Evolutionary conservation across 2,329 filamentous ascomycete species (phyloP).

Genomic region (Scedosporium apiospermum): DNA sequence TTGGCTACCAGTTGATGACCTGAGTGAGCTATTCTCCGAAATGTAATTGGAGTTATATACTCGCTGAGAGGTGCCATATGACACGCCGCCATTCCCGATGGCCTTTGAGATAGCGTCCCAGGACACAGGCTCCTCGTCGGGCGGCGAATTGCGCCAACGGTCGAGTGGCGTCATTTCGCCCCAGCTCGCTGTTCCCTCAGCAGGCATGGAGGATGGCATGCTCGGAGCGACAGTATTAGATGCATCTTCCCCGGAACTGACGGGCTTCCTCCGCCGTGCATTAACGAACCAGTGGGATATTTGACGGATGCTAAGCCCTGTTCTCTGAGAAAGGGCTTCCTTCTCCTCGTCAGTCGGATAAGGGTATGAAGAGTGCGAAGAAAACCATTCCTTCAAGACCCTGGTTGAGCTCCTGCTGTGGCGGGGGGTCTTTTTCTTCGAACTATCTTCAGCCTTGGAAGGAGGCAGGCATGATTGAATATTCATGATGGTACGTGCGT

Average conservation of each 20-base stretch:
- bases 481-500: neutral
- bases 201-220: constrained; percentile 34
- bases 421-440: neutral
- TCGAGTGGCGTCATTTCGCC: constrained; percentile 11
- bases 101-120: constrained; percentile 14
- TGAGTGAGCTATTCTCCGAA: constrained; percentile 13
- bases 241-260: constrained; percentile 20
- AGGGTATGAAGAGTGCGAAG: constrained; percentile 50
- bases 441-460: neutral
- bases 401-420: constrained; percentile 20
- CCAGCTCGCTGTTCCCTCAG: constrained; percentile 24
- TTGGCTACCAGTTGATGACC: constrained; percentile 17
- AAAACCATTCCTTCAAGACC: constrained; percentile 54
- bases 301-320: constrained; percentile 51
- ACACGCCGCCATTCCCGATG: neutral
- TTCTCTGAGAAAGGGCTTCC: constrained; percentile 45
- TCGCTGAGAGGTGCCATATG: neutral
- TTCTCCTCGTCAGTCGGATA: constrained; percentile 60
- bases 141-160: constrained; percentile 13
- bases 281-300: constrained; percentile 67
- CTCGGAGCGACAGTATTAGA: constrained; percentile 32
- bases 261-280: constrained; percentile 50
- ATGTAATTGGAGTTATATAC: neutral
- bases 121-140: constrained; percentile 15
- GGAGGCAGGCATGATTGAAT: neutral